Percentiles rank a stretch among this genome's conserved stretches.
Conservation (phyloP, 164 flowering plant genomes). For the Berberis vulgaris region DNA sequence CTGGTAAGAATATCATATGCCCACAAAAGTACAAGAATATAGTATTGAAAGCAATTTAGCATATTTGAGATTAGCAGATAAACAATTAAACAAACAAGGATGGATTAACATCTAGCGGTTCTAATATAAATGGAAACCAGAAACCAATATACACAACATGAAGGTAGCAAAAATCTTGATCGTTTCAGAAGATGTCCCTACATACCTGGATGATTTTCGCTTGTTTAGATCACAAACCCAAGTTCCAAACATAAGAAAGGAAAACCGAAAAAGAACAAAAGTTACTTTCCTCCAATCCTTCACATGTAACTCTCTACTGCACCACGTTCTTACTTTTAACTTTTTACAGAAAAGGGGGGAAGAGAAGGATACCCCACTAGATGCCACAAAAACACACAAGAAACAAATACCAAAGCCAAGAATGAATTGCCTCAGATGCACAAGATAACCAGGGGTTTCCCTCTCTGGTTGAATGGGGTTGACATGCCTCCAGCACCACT, state of each 20-base stretch:
- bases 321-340: background rate
- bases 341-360: background rate
- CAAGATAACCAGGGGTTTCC: constrained; percentile 16
- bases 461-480: constrained; percentile 11
- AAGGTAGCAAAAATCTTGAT: background rate
- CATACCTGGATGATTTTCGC: background rate
- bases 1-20: too few relatives aligned
- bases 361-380: background rate
- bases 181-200: background rate
- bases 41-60: too few relatives aligned
- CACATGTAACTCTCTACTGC: background rate
- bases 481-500: constrained; percentile 16
- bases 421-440: constrained; percentile 23
- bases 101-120: too few relatives aligned
- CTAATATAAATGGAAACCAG: background rate
- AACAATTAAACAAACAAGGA: too few relatives aligned
- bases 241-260: background rate
- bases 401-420: constrained; percentile 26
- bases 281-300: background rate
- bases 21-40: too few relatives aligned
- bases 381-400: constrained; percentile 1
- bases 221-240: background rate
- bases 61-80: too few relatives aligned
- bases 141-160: background rate
- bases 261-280: background rate